phyloP scores from a whole-genome alignment of 2,329 filamentous ascomycete genomes.

The Albifimbria verrucaria region DNA sequence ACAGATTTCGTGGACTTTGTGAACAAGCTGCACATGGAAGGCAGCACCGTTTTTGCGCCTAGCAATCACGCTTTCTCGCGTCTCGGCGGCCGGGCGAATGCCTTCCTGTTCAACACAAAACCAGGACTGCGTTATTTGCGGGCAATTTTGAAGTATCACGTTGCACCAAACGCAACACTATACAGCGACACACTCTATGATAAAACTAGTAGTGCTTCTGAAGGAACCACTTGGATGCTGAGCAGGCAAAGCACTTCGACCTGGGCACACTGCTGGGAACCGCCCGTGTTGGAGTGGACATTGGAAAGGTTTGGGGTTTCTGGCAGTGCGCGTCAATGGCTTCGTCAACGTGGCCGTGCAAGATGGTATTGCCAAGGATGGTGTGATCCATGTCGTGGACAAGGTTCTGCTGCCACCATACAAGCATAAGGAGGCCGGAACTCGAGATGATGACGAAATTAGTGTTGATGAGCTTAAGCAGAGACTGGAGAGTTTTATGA shows the following conservation, averaged over 20 bases:
- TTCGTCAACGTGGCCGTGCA: constrained; percentile 61
- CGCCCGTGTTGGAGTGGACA: constrained; percentile 66
- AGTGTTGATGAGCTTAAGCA: constrained; percentile 25
- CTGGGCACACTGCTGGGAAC: constrained; percentile 69
- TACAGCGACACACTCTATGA: constrained; percentile 81
- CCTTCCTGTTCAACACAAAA: constrained; percentile 77
- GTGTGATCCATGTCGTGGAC: constrained; percentile 75
- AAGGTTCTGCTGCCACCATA: constrained; percentile 75
- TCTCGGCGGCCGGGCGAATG: constrained; percentile 70
- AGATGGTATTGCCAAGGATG: constrained; percentile 73
- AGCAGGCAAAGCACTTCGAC: constrained; percentile 55
- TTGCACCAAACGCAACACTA: constrained; percentile 69
- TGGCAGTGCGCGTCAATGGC: constrained; percentile 73
- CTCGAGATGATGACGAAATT: constrained; percentile 15
- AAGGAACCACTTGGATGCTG: constrained; percentile 18
- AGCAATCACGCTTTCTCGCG: constrained; percentile 75
- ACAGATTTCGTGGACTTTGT: constrained; percentile 66
- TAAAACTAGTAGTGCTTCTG: constrained; percentile 17
- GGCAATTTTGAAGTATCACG: constrained; percentile 75
- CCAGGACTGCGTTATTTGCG: constrained; percentile 72
- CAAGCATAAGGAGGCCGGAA: constrained; percentile 25
- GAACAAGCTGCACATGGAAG: constrained; percentile 50
- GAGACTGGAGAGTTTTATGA: constrained; percentile 24
- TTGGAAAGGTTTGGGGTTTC: constrained; percentile 65
- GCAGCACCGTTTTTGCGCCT: constrained; percentile 78